phyloP scores from a whole-genome alignment of 2,329 filamentous ascomycete genomes.

The Sporothrix protearum region DNA sequence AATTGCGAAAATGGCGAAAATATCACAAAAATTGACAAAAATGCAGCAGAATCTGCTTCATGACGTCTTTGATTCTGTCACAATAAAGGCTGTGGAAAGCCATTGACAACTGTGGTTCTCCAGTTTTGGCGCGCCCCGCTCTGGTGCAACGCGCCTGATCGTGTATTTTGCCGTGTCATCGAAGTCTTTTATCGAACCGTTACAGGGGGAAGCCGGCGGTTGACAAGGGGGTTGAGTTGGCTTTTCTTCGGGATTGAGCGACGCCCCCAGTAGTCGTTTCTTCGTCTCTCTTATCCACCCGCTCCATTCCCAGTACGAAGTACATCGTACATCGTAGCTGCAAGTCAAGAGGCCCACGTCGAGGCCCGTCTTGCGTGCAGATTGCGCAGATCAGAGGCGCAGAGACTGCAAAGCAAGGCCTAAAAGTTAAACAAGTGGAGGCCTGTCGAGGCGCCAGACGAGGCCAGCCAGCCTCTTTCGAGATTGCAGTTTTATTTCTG shows the following conservation, averaged over 20 bases:
- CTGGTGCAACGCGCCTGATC: not conserved
- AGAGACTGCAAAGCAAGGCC: not conserved
- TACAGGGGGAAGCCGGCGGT: not conserved
- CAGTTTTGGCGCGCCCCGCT: not conserved
- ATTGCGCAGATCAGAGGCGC: not conserved
- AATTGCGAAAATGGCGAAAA: not conserved
- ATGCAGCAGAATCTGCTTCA: constrained; percentile 3
- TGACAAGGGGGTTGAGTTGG: not conserved
- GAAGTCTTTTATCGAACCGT: not conserved
- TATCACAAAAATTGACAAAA: not conserved
- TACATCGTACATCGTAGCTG: no score
- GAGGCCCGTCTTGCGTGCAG: not conserved
- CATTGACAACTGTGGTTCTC: not conserved
- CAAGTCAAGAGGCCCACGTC: not conserved
- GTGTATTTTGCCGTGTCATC: constrained; percentile 17
- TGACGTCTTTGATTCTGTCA: constrained; percentile 13
- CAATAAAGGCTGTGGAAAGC: not conserved
- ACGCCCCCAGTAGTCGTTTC: not conserved
- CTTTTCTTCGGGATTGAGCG: not conserved
- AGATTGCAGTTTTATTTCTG: not conserved
- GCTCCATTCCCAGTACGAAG: no score
- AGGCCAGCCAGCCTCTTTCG: not conserved
- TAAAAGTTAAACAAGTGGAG: not conserved
- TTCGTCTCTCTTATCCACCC: not conserved
- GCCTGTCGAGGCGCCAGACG: not conserved